Percentiles rank a stretch among this genome's conserved stretches.
These are phyloP conservation scores for Rutstroemia sp. DNA, from an alignment of 2,329 filamentous ascomycete genomes.

Conservation along the genomic window DNA sequence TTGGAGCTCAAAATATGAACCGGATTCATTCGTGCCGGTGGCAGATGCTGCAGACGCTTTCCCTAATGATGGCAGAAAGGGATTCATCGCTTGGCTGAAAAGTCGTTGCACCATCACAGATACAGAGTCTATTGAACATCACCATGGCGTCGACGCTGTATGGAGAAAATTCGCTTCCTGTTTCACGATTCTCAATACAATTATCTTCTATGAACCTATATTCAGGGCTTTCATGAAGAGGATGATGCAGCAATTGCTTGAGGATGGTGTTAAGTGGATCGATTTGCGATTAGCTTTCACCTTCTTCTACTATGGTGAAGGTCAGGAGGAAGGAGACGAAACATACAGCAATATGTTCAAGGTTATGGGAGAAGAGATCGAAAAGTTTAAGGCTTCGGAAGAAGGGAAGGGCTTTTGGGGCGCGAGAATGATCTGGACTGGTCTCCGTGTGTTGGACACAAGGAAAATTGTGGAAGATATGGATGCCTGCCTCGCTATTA, in stretches of 20 bases:
- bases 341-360: constrained; percentile 64
- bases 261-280: constrained; percentile 78
- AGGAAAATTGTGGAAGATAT: constrained; percentile 68
- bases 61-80: constrained; percentile 60
- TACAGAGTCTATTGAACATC: constrained; percentile 68
- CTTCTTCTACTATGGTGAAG: constrained; percentile 59
- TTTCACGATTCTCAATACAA: constrained; percentile 64
- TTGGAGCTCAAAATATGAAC: constrained; percentile 59
- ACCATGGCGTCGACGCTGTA: constrained; percentile 75
- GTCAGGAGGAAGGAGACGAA: constrained; percentile 55
- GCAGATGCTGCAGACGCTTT: constrained; percentile 63
- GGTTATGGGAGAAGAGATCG: constrained; percentile 70
- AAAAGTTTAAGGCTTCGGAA: constrained; percentile 63
- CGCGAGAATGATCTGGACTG: constrained; percentile 77
- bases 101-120: constrained; percentile 63
- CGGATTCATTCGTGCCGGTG: constrained; percentile 33
- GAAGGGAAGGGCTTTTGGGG: constrained; percentile 78
- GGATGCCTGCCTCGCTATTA: constrained; percentile 80
- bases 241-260: constrained; percentile 63
- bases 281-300: constrained; percentile 74
- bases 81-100: constrained; percentile 73
- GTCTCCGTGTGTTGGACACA: constrained; percentile 55
- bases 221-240: constrained; percentile 68
- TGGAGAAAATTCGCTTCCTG: constrained; percentile 75
- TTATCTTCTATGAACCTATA: constrained; percentile 87